Evolutionary conservation across 495 filamentous ascomycete species (phyloP).

Genomic region (Podospora fimiseda): DNA sequence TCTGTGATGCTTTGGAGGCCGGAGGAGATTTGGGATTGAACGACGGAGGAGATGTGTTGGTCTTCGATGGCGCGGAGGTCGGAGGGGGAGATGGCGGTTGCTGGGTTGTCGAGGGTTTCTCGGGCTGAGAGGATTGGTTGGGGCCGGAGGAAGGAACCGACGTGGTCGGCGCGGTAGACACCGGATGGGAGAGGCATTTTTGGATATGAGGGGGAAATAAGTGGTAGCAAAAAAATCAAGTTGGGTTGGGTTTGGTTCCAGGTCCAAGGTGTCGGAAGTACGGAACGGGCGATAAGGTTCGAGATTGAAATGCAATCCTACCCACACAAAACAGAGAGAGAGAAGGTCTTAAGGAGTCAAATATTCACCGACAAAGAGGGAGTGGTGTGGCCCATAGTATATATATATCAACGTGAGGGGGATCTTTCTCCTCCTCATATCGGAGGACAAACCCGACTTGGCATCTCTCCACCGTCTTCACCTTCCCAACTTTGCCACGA

Average conservation of each 20-base stretch:
- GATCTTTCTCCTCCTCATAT: too few relatives aligned
- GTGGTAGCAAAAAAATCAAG: background rate
- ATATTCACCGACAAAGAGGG: too few relatives aligned
- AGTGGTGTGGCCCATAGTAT: too few relatives aligned
- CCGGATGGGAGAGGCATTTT: slow-evolving; percentile 42
- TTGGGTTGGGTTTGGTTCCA: too few relatives aligned
- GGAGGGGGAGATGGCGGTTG: slow-evolving; percentile 36
- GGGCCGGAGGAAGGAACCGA: slow-evolving; percentile 42
- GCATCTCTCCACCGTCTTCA: too few relatives aligned
- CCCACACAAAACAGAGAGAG: background rate
- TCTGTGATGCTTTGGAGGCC: slow-evolving; percentile 62
- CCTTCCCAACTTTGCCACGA: background rate
- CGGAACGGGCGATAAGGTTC: background rate
- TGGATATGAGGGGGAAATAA: background rate
- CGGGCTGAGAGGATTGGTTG: slow-evolving; percentile 35
- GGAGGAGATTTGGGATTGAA: slow-evolving; percentile 51
- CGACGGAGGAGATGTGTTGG: slow-evolving; percentile 57
- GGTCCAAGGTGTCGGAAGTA: background rate
- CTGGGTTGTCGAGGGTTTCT: slow-evolving; percentile 36
- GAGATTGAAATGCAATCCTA: background rate
- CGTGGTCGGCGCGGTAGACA: slow-evolving; percentile 46
- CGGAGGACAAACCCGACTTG: too few relatives aligned
- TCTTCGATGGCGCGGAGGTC: slow-evolving; percentile 52
- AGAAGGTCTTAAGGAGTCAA: background rate
- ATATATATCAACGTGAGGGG: too few relatives aligned